Evolutionary conservation across 1,139 yeast species (phyloP).

Genomic region (Scheffersomyces cryptocercus): DNA sequence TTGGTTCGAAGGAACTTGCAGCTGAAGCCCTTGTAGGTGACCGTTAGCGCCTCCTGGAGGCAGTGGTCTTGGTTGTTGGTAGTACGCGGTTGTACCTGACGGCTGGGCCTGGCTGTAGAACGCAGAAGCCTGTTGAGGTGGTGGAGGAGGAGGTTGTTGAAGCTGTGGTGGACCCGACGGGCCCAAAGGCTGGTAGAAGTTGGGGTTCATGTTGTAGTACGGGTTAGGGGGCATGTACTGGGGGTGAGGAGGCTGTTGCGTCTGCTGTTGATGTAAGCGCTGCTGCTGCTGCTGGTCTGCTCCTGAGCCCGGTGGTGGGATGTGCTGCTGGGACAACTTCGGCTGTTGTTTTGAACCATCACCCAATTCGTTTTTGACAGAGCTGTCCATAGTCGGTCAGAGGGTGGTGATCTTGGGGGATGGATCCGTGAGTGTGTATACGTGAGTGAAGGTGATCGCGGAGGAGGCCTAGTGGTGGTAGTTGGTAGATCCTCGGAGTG

Average conservation of each 20-base stretch:
- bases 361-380: background rate
- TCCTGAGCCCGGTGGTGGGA: background rate
- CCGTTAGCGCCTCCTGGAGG: slow-evolving; percentile 1
- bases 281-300: too few species aligned
- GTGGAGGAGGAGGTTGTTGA: slow-evolving; percentile 4
- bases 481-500: too few species aligned
- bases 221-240: slow-evolving; percentile 3
- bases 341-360: background rate
- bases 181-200: slow-evolving; percentile 1
- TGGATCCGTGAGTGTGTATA: slow-evolving; percentile 1
- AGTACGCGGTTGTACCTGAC: background rate
- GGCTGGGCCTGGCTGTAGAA: slow-evolving; percentile 2
- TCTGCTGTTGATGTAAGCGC: slow-evolving; percentile 2
- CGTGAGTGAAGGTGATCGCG: too few species aligned
- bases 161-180: slow-evolving; percentile 2
- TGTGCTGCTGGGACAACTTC: background rate
- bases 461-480: too few species aligned
- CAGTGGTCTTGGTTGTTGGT: background rate
- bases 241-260: slow-evolving; percentile 2
- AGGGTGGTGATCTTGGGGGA: slow-evolving; percentile 1
- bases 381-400: background rate
- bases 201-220: slow-evolving; percentile 4
- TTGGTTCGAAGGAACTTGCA: background rate
- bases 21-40: slow-evolving; percentile 1
- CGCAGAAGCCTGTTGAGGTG: background rate